Percentiles rank a stretch among this genome's conserved stretches.
Conservation (phyloP, 345 rosid genomes). For the Lepidium africanum region DNA sequence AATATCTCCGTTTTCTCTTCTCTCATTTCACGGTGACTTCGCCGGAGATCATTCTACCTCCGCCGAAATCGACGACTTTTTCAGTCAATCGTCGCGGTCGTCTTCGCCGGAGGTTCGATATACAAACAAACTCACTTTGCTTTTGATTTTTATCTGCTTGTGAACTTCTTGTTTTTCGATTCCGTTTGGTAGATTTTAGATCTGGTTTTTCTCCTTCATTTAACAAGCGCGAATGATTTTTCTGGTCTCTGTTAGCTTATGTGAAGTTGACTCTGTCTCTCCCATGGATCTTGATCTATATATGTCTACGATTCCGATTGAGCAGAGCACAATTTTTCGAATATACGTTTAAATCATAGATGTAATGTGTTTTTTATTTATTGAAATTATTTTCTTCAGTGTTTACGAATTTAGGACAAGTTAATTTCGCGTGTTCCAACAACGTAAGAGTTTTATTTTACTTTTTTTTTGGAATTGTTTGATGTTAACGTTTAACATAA, state of each 20-base stretch:
- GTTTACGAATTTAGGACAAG: background rate
- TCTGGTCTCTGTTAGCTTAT: background rate
- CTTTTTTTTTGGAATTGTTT: background rate
- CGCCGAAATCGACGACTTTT: background rate
- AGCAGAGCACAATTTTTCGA: background rate
- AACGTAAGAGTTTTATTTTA: background rate
- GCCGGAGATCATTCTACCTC: conserved; percentile 22
- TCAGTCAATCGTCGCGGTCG: background rate
- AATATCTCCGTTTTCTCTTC: conserved; percentile 4
- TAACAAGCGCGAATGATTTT: background rate
- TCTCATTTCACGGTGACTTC: conserved; percentile 31
- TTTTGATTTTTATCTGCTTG: background rate
- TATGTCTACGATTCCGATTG: background rate
- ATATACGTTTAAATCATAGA: background rate
- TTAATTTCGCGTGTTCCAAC: conserved; percentile 16
- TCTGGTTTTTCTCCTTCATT: background rate
- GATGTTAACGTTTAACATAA: background rate
- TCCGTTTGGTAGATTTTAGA: conserved; percentile 18
- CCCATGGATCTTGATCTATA: conserved; percentile 39
- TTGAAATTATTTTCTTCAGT: background rate
- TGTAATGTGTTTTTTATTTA: conserved; percentile 12
- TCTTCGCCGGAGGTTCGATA: background rate
- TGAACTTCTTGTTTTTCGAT: background rate
- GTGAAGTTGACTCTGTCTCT: background rate
- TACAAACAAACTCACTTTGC: conserved; percentile 7